These are phyloP conservation scores for Penicillium sp. DNA, from an alignment of 2,329 filamentous ascomycete species.

Conservation along the genomic window DNA sequence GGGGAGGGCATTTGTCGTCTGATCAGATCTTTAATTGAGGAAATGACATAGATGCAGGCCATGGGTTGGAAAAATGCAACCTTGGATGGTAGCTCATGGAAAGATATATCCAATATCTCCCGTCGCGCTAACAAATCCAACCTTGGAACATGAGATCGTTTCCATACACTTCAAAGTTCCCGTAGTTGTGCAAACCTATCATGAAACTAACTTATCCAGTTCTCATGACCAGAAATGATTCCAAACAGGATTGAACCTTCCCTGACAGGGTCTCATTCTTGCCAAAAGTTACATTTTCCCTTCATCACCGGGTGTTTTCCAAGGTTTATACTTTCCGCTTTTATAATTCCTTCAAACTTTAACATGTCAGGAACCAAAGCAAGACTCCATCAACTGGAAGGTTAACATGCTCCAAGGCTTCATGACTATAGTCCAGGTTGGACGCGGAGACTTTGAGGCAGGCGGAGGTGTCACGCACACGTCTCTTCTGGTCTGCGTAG, in stretches of 20 bases:
- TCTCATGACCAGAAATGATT: neutral
- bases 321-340: neutral
- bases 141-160: neutral
- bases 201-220: neutral
- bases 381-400: neutral
- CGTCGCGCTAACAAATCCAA: too few relatives aligned
- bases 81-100: too few relatives aligned
- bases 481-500: neutral
- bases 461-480: conserved; percentile 19
- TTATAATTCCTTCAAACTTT: neutral
- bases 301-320: neutral
- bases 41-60: too few relatives aligned
- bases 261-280: neutral
- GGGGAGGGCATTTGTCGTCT: neutral
- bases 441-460: conserved; percentile 15
- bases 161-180: too few relatives aligned
- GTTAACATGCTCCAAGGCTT: neutral
- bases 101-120: too few relatives aligned
- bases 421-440: conserved; percentile 3
- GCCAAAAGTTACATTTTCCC: neutral
- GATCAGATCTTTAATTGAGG: neutral
- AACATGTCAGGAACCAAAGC: too few relatives aligned
- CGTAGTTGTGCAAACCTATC: too few relatives aligned
- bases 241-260: neutral
- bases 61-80: too few relatives aligned